phyloP scores from a whole-genome alignment of 2,329 filamentous ascomycete species.

The Botrytis porri region DNA sequence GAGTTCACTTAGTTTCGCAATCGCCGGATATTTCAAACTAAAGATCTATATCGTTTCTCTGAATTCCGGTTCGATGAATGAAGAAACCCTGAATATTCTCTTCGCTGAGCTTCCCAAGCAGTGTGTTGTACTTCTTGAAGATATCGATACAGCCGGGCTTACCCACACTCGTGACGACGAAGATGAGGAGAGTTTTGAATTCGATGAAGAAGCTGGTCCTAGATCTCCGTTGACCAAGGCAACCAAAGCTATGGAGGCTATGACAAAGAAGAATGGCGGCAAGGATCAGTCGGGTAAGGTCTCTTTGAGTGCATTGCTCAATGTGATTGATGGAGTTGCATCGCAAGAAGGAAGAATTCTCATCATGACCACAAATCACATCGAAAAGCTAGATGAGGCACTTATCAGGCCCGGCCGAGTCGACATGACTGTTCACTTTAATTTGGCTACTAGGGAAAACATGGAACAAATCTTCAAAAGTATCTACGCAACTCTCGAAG shows the following conservation, averaged over 20 bases:
- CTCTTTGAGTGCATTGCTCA: conserved; percentile 63
- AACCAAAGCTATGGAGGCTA: neutral
- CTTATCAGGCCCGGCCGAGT: conserved; percentile 61
- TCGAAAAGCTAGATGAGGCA: conserved; percentile 58
- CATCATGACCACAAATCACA: conserved; percentile 69
- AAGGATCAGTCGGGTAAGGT: conserved; percentile 37
- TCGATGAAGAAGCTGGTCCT: conserved; percentile 4
- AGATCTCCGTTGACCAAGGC: neutral
- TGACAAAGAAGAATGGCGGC: conserved; percentile 42
- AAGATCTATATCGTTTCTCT: conserved; percentile 63
- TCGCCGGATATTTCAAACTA: conserved; percentile 68
- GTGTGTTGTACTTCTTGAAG: conserved; percentile 72
- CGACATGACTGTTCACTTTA: conserved; percentile 58
- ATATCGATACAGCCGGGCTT: conserved; percentile 71
- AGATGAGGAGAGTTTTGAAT: conserved; percentile 18
- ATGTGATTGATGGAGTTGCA: conserved; percentile 66
- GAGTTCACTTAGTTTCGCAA: conserved; percentile 66
- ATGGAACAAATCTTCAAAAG: conserved; percentile 35
- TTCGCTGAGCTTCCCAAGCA: conserved; percentile 66
- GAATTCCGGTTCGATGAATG: conserved; percentile 58
- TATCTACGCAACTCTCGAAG: conserved; percentile 41
- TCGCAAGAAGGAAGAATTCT: conserved; percentile 65
- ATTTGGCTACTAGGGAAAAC: conserved; percentile 32
- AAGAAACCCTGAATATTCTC: conserved; percentile 61
- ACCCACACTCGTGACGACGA: conserved; percentile 46